Conservation (phyloP, 2,329 filamentous ascomycete genomes). For the Diaporthe nobilis region DNA sequence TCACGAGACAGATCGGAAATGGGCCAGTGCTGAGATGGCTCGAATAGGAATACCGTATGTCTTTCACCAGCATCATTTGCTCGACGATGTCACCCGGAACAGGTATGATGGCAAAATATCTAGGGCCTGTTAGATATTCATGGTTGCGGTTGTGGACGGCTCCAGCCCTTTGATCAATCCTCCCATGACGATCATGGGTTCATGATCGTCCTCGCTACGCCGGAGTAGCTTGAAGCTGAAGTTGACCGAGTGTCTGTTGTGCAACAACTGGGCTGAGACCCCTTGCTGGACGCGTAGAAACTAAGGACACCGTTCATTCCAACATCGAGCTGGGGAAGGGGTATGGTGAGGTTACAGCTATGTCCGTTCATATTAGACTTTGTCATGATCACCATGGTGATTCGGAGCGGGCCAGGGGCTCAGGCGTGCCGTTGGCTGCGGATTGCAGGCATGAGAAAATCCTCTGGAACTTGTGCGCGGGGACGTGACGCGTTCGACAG, state of each 20-base stretch:
- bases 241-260: background rate
- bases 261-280: background rate
- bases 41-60: background rate
- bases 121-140: background rate
- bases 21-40: background rate
- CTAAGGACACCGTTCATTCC: background rate
- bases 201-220: background rate
- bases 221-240: background rate
- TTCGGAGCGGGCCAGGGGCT: background rate
- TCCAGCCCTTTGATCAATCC: background rate
- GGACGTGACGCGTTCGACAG: background rate
- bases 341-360: background rate
- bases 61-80: background rate
- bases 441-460: background rate
- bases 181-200: background rate
- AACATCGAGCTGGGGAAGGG: background rate
- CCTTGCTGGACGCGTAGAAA: background rate
- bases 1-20: background rate
- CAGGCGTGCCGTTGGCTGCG: background rate
- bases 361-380: background rate
- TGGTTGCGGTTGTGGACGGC: background rate
- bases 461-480: background rate
- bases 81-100: background rate
- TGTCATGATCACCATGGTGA: background rate
- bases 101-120: background rate